phyloP scores from a whole-genome alignment of 1,139 yeast species.

The Pichia cactophila region DNA sequence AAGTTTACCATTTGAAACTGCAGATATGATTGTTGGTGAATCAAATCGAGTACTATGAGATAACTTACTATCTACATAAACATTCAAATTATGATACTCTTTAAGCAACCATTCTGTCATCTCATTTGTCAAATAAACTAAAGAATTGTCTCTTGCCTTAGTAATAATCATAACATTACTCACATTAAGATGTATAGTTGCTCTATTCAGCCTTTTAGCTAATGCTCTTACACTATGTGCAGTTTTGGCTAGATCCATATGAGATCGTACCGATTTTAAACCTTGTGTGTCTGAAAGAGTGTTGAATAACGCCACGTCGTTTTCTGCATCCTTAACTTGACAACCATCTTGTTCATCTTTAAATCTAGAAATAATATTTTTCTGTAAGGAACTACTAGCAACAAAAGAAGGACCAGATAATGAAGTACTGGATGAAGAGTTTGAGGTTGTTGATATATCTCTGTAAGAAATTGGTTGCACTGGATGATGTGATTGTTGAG shows the following conservation, averaged over 20 bases:
- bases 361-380: background rate
- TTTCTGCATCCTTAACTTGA: conserved; percentile 5
- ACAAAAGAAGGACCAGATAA: background rate
- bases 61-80: conserved; percentile 66
- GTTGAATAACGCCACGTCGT: conserved; percentile 7
- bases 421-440: conserved; percentile 6
- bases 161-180: conserved; percentile 72
- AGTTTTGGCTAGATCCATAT: conserved; percentile 71
- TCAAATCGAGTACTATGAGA: conserved; percentile 57
- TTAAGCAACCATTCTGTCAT: conserved; percentile 68
- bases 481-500: background rate
- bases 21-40: conserved; percentile 33
- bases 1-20: conserved; percentile 35
- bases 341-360: conserved; percentile 1
- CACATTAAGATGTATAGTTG: conserved; percentile 65
- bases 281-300: conserved; percentile 12
- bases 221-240: conserved; percentile 81
- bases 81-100: conserved; percentile 34
- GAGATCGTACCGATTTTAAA: conserved; percentile 45
- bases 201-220: conserved; percentile 66
- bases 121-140: conserved; percentile 67
- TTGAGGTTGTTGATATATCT: background rate
- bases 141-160: conserved; percentile 74
- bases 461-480: background rate
- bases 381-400: background rate